Conservation (phyloP, 768 basidiomycete genomes). For the Macrolepiota fuliginosa region DNA sequence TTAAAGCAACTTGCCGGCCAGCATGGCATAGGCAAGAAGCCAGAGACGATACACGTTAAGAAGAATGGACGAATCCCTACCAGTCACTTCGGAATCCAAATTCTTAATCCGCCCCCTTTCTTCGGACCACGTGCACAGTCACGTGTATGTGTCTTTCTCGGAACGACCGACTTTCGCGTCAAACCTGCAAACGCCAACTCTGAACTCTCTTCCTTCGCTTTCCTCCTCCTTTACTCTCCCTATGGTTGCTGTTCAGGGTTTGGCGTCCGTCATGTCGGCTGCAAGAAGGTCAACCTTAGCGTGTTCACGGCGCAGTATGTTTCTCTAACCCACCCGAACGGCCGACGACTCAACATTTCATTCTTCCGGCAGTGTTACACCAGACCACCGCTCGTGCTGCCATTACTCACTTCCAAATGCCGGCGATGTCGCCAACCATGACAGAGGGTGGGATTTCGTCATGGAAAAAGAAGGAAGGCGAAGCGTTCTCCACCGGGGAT, state of each 20-base stretch:
- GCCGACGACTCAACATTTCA: neutral
- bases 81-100: neutral
- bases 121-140: neutral
- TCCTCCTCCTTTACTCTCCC: constrained; percentile 5
- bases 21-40: constrained; percentile 5
- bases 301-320: constrained; percentile 13
- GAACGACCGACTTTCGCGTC: neutral
- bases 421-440: constrained; percentile 98
- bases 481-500: constrained; percentile 76
- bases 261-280: constrained; percentile 3
- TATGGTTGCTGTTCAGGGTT: constrained; percentile 19
- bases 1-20: neutral
- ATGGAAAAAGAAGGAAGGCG: constrained; percentile 91
- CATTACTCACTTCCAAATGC: constrained; percentile 52
- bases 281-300: neutral
- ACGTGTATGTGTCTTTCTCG: neutral
- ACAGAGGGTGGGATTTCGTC: constrained; percentile 88
- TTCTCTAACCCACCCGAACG: neutral
- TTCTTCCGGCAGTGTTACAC: constrained; percentile 15
- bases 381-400: constrained; percentile 15
- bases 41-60: constrained; percentile 3
- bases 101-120: neutral
- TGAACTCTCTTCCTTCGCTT: neutral
- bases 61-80: constrained; percentile 1
- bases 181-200: neutral